Conservation (phyloP, 805 yeast genomes). For the Metschnikowia amazonensis region DNA sequence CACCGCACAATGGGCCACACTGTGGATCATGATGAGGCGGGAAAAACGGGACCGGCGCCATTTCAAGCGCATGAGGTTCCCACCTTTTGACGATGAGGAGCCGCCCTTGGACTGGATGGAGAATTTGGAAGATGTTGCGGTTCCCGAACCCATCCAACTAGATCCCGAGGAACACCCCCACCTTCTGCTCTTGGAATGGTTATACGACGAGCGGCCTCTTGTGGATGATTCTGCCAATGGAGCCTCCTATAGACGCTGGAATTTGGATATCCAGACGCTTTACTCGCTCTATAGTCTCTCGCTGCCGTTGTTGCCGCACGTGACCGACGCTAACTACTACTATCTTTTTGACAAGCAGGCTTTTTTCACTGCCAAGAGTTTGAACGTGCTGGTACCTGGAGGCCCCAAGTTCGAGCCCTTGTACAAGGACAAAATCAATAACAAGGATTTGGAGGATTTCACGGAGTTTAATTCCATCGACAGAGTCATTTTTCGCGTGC, state of each 20-base stretch:
- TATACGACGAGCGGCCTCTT: constrained; percentile 75
- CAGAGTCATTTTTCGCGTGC: constrained; percentile 74
- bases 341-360: constrained; percentile 76
- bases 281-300: constrained; percentile 63
- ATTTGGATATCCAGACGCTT: constrained; percentile 57
- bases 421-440: constrained; percentile 54
- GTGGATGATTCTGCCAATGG: constrained; percentile 62
- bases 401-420: constrained; percentile 96
- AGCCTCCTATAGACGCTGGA: constrained; percentile 73
- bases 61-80: constrained; percentile 88
- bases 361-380: constrained; percentile 85
- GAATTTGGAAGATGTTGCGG: constrained; percentile 67
- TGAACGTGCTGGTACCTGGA: constrained; percentile 84
- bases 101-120: constrained; percentile 86
- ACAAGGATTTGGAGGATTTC: constrained; percentile 66
- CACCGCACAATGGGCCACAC: constrained; percentile 91
- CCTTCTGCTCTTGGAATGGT: constrained; percentile 60
- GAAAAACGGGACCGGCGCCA: constrained; percentile 89
- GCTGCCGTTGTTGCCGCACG: constrained; percentile 63
- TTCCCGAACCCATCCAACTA: constrained; percentile 65
- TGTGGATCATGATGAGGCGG: constrained; percentile 90
- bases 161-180: constrained; percentile 65
- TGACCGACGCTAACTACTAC: constrained; percentile 53
- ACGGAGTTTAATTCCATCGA: constrained; percentile 90
- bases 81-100: constrained; percentile 97